Percentiles rank a stretch among this genome's conserved stretches.
Evolutionary conservation across 75 land plant species (phyloP).

Genomic region (Adiantum capillusveneris): DNA sequence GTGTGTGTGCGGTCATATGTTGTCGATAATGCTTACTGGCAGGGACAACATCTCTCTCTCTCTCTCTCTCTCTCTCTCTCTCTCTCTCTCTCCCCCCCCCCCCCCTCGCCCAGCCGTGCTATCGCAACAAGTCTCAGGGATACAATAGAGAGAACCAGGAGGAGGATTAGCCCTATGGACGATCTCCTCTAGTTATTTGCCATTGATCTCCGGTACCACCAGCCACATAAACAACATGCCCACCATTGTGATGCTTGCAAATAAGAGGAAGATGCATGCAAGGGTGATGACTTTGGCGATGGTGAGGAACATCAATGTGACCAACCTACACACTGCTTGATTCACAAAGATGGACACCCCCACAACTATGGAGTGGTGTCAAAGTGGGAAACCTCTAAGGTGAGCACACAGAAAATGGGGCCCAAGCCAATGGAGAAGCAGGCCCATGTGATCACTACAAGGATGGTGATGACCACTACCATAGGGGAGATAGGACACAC

Average conservation of each 20-base stretch:
- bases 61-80: no score
- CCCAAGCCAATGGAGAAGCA: slow-evolving; percentile 90
- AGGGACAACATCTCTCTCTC: no score
- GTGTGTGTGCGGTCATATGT: no score
- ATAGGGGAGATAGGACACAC: slow-evolving; percentile 6
- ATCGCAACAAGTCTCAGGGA: no score
- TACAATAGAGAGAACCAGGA: no score
- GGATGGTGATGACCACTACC: slow-evolving; percentile 37
- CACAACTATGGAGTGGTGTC: slow-evolving; percentile 63
- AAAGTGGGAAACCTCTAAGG: slow-evolving; percentile 78
- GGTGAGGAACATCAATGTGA: slow-evolving; percentile 71
- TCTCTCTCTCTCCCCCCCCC: no score
- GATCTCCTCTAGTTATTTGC: slow-evolving; percentile 69
- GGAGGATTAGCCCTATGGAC: no score
- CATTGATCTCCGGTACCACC: slow-evolving; percentile 75
- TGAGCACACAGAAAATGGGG: slow-evolving; percentile 60
- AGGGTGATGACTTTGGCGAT: slow-evolving; percentile 43
- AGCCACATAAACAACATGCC: slow-evolving; percentile 42
- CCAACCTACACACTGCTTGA: slow-evolving; percentile 53
- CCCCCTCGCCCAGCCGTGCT: no score
- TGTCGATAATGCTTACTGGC: no score
- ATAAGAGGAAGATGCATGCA: slow-evolving; percentile 63
- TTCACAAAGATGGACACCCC: slow-evolving; percentile 60
- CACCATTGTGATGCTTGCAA: slow-evolving; percentile 31
- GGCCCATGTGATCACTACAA: slow-evolving; percentile 54